Evolutionary conservation across 129 eudicot genomes (phyloP), one percentile per base, ranked within the genome.

Genomic region (Escallonia herrerae): DNA sequence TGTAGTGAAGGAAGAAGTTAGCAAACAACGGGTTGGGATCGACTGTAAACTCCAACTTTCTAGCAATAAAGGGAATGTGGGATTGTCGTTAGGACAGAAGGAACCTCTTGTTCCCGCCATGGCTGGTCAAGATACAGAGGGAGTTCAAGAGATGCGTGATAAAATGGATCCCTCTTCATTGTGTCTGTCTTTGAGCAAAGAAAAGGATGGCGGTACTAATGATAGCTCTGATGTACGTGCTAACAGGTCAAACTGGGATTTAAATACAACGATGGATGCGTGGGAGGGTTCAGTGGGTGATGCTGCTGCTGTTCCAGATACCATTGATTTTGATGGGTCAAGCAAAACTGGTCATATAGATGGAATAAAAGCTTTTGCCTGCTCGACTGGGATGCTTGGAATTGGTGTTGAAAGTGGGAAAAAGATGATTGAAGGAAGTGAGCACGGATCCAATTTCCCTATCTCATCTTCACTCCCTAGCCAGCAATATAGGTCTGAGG

Each of bases 161-260:
- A 71, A 71, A 46, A 5, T 65, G 51, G 56, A 81, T 74, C 52
- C 70, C 49, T 43, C 77, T 3, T 58, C 75, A 41, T 56, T 82
- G 55, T 63, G 71, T 58, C 58, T 82, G 60, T 66, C 79, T 41
- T 40, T 73, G 41, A 43, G 65, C 43, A 70, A 54, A 56, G 76
- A 55, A 37, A 55, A 66, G 38, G 59, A 55, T 38, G 47, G 6
- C 62, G 7, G 12, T 12, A 44, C 5, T 61, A 8, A 11, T 13
- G 67, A 48, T 13, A 72, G 53, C 73, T 53, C 40, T 50, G 58
- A 44, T 57, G 77, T 43, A 14, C 37, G 33, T 15, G 7, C 80
- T 40, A 48, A 78, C 64, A 67, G 87, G 56, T 78, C 81, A 33
- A 82, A 82, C 58, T 82, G 87, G 87, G 87, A 82, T 72, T 60